Evolutionary conservation across 2,329 filamentous ascomycete genomes (phyloP), one percentile per base, ranked within the genome.

Genomic region (Fusarium humuli): DNA sequence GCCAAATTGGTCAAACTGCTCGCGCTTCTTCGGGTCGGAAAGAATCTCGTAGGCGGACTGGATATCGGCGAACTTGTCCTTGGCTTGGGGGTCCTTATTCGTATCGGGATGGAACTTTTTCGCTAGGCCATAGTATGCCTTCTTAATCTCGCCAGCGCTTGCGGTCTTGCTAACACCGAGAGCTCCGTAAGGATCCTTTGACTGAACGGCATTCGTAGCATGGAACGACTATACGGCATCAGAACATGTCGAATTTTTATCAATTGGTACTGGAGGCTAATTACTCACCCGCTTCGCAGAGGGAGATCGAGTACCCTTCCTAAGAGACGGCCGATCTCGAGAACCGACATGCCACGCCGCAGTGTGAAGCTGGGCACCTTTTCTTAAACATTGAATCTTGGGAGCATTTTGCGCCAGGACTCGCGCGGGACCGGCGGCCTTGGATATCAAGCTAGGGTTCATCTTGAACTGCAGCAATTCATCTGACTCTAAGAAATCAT

Each of bases 21-120:
- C 91, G 79, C 91, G 93, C 87, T 98, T 99, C 81, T 97, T 91
- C 6, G 94, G 87, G 78, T 99, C 96, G 48, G 94, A 97, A 10
- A 99, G 85, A 44, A 98, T 86, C 80, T 99, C 96, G 81, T 99
- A 99, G 25, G 96, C 94, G 32, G 92, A 89, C 80, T 99, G 96
- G 57, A 97, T 93, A 74, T 98, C 95, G 69, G 91, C 88, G 76
- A 99, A 99, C 76, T 92, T 95, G 75, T 98, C 96, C 79, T 98
- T 98, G 37, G 96, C 94, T n/a, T 85, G 87, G 5, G 93, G 81
- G 74, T 98, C 96, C 80, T 98, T 98, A 85, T 98, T 99, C 37
- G 96, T 98, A 79, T 99, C 96, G 11, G 96, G 96, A 77, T 99
- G 96, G 79, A 90, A 99, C 78, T 98, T 99, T 82, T 99, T 99